phyloP scores from a whole-genome alignment of 2,329 filamentous ascomycete genomes.

The Pseudonectria buxi region DNA sequence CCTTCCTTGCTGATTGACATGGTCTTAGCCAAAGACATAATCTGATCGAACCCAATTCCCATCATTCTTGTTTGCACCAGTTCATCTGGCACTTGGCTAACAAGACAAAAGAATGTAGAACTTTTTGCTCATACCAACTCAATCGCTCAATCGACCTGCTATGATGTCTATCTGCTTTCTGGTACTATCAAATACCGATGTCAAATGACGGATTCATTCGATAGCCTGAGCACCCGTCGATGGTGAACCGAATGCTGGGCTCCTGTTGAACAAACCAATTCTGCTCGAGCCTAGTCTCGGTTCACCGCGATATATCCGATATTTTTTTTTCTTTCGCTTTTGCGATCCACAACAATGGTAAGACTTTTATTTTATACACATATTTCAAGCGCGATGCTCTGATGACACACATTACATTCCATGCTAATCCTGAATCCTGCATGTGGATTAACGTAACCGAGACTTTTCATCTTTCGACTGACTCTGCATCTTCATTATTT shows the following conservation, averaged over 20 bases:
- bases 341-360: too few relatives aligned
- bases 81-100: conserved; percentile 13
- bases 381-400: conserved; percentile 32
- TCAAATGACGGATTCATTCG: conserved; percentile 31
- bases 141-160: conserved; percentile 11
- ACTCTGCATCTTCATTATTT: conserved; percentile 35
- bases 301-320: too few relatives aligned
- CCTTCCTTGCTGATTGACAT: conserved; percentile 43
- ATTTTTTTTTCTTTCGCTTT: too few relatives aligned
- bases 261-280: too few relatives aligned
- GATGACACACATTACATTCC: conserved; percentile 65
- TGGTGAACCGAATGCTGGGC: conserved; percentile 3
- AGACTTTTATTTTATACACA: conserved; percentile 17
- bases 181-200: conserved; percentile 43
- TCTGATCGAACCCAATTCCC: conserved; percentile 30
- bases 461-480: conserved; percentile 82
- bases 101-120: conserved; percentile 11
- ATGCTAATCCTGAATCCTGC: conserved; percentile 67
- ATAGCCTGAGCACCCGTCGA: conserved; percentile 23
- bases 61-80: conserved; percentile 6
- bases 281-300: too few relatives aligned
- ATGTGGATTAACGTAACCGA: conserved; percentile 62
- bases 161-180: conserved; percentile 33
- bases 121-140: not conserved
- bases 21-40: conserved; percentile 51